Evolutionary conservation across 805 yeast genomes (phyloP).

Genomic region (Metschnikowia arizonensis): DNA sequence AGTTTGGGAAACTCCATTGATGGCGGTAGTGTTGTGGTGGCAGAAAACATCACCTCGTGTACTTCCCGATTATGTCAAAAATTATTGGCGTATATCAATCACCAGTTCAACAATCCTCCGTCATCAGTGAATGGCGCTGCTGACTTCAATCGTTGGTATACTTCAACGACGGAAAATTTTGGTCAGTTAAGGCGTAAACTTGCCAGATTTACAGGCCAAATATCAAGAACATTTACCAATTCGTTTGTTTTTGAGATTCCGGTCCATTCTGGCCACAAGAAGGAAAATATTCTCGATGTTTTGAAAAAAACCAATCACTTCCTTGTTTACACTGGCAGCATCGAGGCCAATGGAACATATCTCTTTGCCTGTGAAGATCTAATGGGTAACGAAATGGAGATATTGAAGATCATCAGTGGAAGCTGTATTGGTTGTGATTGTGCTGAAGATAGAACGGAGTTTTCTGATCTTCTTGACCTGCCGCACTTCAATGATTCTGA

Average conservation of each 20-base stretch:
- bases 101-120: conserved; percentile 64
- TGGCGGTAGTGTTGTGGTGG: conserved; percentile 76
- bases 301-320: conserved; percentile 68
- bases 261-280: conserved; percentile 37
- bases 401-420: conserved; percentile 37
- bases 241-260: conserved; percentile 57
- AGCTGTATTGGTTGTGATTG: conserved; percentile 37
- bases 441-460: conserved; percentile 22
- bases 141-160: conserved; percentile 57
- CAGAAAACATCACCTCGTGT: conserved; percentile 66
- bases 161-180: conserved; percentile 62
- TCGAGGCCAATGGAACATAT: conserved; percentile 74
- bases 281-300: conserved; percentile 50
- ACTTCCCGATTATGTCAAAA: conserved; percentile 66
- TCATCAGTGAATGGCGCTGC: conserved; percentile 27
- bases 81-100: conserved; percentile 63
- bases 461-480: conserved; percentile 23
- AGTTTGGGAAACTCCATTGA: conserved; percentile 75
- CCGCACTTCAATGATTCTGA: conserved; percentile 1
- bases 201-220: conserved; percentile 65
- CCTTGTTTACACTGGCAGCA: conserved; percentile 65
- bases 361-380: conserved; percentile 69
- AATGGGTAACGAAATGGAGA: conserved; percentile 36
- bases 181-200: conserved; percentile 79
- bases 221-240: conserved; percentile 70